phyloP scores from a whole-genome alignment of 208 protist genomes.

The Lotmaria passim region DNA sequence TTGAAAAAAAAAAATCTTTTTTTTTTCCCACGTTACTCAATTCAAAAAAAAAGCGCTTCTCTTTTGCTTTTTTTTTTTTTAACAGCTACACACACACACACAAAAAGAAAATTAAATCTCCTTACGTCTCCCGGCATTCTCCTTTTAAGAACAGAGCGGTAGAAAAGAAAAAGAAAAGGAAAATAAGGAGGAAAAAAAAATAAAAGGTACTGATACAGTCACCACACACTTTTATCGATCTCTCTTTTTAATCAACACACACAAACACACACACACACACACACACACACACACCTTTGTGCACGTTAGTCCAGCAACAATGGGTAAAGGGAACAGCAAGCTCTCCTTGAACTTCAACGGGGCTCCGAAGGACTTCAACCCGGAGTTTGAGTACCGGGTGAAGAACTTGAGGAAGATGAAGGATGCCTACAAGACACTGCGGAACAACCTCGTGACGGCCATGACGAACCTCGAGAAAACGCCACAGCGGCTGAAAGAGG shows the following conservation, averaged over 20 bases:
- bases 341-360: neutral
- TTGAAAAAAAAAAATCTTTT: no score
- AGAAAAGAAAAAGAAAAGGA: neutral
- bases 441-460: conserved; percentile 2
- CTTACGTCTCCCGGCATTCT: no score
- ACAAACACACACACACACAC: neutral
- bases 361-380: conserved; percentile 12
- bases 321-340: conserved; percentile 30
- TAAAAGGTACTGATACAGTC: neutral
- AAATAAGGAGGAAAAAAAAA: neutral
- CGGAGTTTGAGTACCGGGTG: conserved; percentile 27
- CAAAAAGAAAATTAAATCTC: neutral
- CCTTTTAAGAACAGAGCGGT: neutral
- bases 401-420: conserved; percentile 47
- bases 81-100: no score
- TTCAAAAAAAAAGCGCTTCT: no score
- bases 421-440: conserved; percentile 17
- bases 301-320: neutral
- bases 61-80: no score
- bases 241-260: neutral
- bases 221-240: no score
- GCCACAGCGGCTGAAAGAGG: conserved; percentile 20
- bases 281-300: no score
- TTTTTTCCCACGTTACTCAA: no score
- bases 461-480: conserved; percentile 19